Evolutionary conservation across 495 filamentous ascomycete species (phyloP).

Genomic region (Melanomma pulvis-pyrius): DNA sequence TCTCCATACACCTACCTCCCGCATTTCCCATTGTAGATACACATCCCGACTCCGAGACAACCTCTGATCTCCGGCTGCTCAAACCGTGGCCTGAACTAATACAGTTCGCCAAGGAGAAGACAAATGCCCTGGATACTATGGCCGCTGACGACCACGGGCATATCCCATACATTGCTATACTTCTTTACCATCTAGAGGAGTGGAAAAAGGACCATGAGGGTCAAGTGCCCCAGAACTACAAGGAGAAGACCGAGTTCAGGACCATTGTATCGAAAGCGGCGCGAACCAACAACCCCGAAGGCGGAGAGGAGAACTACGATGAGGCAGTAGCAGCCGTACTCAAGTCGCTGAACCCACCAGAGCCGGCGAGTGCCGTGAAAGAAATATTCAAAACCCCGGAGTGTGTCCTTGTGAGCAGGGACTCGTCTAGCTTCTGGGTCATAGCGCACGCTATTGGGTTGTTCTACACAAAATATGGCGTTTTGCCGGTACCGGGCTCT

Average conservation of each 20-base stretch:
- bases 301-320: constrained; percentile 95
- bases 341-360: constrained; percentile 72
- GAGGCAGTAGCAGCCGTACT: constrained; percentile 87
- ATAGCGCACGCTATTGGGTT: constrained; percentile 77
- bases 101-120: constrained; percentile 62
- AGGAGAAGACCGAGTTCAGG: constrained; percentile 84
- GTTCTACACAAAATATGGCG: constrained; percentile 71
- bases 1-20: constrained; percentile 72
- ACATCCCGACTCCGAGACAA: constrained; percentile 85
- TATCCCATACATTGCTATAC: constrained; percentile 81
- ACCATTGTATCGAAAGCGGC: constrained; percentile 65
- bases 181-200: constrained; percentile 81
- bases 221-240: constrained; percentile 69
- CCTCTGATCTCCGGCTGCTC: constrained; percentile 81
- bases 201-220: constrained; percentile 79
- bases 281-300: constrained; percentile 76
- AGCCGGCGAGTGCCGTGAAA: constrained; percentile 66
- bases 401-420: constrained; percentile 52
- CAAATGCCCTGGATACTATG: constrained; percentile 67
- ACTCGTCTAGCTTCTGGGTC: constrained; percentile 76
- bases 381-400: constrained; percentile 75
- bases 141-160: constrained; percentile 88
- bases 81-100: constrained; percentile 85
- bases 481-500: constrained; percentile 81
- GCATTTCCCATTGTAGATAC: constrained; percentile 95